Percentiles rank a stretch among this genome's conserved stretches.
phyloP scores from a whole-genome alignment of 2,329 filamentous ascomycete species.

The Verticillium zaregamsianum region DNA sequence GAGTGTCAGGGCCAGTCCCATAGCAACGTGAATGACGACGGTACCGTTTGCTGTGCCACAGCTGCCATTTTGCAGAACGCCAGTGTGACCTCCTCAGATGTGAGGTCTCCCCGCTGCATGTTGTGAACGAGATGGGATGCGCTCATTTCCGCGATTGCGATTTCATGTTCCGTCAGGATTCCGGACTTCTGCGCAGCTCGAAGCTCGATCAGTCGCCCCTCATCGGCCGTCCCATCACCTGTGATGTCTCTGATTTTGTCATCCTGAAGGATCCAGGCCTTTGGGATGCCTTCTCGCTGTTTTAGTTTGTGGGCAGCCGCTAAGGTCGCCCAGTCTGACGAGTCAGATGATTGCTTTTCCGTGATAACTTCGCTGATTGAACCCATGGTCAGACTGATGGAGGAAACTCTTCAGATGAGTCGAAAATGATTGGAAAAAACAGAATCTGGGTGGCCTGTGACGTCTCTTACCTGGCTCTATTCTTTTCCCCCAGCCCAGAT shows the following conservation, averaged over 20 bases:
- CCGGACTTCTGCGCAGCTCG: conserved; percentile 5
- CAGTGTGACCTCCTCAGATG: conserved; percentile 18
- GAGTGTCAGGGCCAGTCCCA: neutral
- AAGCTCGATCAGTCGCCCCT: conserved; percentile 10
- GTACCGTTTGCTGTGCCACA: conserved; percentile 20
- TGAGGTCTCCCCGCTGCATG: conserved; percentile 12
- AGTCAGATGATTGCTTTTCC: neutral
- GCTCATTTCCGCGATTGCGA: conserved; percentile 16
- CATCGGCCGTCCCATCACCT: conserved; percentile 4
- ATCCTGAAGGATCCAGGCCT: conserved; percentile 8
- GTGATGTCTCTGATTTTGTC: conserved; percentile 2
- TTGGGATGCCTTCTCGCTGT: conserved; percentile 10
- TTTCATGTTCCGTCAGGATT: conserved; percentile 14
- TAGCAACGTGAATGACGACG: neutral
- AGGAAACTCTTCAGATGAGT: neutral
- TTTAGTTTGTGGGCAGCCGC: conserved; percentile 8
- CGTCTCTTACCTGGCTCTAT: too few relatives aligned
- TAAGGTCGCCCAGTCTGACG: conserved; percentile 7
- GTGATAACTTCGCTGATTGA: neutral
- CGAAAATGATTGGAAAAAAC: too few relatives aligned
- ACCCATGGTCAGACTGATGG: neutral
- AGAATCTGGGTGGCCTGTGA: too few relatives aligned
- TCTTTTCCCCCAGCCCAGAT: too few relatives aligned
- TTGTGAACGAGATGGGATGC: conserved; percentile 12
- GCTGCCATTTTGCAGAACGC: conserved; percentile 23